Conservation (phyloP, 768 basidiomycete species). For the Phaffia australis region DNA sequence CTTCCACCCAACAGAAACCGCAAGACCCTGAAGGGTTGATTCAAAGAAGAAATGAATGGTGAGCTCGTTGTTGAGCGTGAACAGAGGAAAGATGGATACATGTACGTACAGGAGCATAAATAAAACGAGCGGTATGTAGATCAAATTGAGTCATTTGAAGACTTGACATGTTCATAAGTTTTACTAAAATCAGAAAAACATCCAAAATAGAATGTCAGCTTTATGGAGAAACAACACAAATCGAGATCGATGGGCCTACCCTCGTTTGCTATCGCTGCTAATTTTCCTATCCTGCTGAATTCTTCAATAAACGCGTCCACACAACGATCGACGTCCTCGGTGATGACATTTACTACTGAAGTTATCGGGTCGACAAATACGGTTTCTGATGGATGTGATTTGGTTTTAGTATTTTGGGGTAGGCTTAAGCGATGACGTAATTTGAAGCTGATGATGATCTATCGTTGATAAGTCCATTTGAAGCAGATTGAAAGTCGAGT, state of each 20-base stretch:
- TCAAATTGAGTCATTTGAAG: conserved; percentile 79
- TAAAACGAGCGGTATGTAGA: conserved; percentile 81
- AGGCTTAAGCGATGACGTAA: conserved; percentile 39
- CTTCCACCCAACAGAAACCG: conserved; percentile 32
- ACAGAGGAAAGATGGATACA: not conserved
- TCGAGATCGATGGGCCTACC: conserved; percentile 42
- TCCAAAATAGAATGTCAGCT: not conserved
- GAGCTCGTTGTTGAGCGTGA: not conserved
- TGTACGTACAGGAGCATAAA: conserved; percentile 43
- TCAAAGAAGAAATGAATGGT: not conserved
- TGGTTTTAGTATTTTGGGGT: conserved; percentile 25
- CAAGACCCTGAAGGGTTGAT: conserved; percentile 27
- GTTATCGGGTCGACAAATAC: conserved; percentile 80
- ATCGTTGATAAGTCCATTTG: not conserved
- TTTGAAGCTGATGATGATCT: conserved; percentile 83
- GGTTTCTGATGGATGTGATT: conserved; percentile 58
- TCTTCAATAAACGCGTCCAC: conserved; percentile 84
- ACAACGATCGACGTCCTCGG: conserved; percentile 74
- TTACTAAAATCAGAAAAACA: conserved; percentile 46
- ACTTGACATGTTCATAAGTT: conserved; percentile 64
- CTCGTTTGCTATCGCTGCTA: conserved; percentile 85
- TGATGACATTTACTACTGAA: conserved; percentile 78
- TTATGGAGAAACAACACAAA: not conserved
- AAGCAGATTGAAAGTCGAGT: conserved; percentile 15
- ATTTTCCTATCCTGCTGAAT: conserved; percentile 85